Conservation (phyloP, 192 early-diverging fungal species). For the Rhizoclosmatium globosum region DNA sequence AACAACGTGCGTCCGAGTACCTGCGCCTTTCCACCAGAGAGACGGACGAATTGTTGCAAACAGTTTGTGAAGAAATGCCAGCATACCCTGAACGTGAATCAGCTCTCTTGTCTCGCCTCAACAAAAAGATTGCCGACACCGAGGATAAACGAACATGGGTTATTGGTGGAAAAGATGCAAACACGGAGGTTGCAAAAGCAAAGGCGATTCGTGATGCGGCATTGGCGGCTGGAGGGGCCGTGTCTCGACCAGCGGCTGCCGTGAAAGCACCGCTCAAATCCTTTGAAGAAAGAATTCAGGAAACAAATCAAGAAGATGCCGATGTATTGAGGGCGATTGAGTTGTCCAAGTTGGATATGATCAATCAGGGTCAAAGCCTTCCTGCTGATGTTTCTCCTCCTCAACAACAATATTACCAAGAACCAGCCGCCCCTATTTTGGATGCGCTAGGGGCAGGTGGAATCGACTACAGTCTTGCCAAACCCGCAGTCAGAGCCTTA, state of each 20-base stretch:
- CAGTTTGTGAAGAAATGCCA: conserved; percentile 98
- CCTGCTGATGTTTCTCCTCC: neutral
- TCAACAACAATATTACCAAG: neutral
- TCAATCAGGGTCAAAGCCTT: neutral
- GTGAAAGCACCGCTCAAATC: conserved; percentile 32
- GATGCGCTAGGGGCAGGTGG: conserved; percentile 41
- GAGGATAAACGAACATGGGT: conserved; percentile 97
- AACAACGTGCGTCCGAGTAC: conserved; percentile 98
- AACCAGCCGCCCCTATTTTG: neutral
- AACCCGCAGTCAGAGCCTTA: conserved; percentile 32
- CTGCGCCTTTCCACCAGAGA: conserved; percentile 72
- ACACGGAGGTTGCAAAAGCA: conserved; percentile 48
- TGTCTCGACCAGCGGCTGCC: conserved; percentile 27
- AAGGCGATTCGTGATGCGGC: conserved; percentile 45
- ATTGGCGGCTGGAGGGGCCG: conserved; percentile 20
- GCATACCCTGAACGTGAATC: conserved; percentile 96
- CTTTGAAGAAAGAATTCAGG: conserved; percentile 27
- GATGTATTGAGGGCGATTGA: conserved; percentile 49
- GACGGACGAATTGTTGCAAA: conserved; percentile 87
- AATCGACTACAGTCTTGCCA: conserved; percentile 59
- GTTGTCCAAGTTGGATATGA: conserved; percentile 30
- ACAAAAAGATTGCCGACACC: conserved; percentile 87
- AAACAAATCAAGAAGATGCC: conserved; percentile 37
- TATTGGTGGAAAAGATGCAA: conserved; percentile 74
- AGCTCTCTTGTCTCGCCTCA: conserved; percentile 79